Evolutionary conservation across 768 basidiomycete genomes (phyloP).

Genomic region (Tulasnella sp.): DNA sequence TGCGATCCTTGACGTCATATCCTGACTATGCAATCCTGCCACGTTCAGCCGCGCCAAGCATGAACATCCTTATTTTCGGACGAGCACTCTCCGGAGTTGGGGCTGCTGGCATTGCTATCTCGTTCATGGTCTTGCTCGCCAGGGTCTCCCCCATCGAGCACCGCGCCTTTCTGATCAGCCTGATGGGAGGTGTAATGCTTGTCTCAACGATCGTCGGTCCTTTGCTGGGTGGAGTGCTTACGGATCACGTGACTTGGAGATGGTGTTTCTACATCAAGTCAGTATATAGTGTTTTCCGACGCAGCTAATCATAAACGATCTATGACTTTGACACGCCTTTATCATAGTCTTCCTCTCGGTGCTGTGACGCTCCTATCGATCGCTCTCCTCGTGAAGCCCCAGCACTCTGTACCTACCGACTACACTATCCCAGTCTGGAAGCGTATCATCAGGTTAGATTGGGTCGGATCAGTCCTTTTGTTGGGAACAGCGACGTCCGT

Average conservation of each 20-base stretch:
- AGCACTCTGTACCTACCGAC: slow-evolving; percentile 18
- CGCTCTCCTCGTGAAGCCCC: slow-evolving; percentile 25
- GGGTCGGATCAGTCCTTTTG: slow-evolving; percentile 28
- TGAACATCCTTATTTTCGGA: not conserved
- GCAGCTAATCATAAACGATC: no score
- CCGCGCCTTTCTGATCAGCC: no score
- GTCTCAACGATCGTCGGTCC: slow-evolving; percentile 16
- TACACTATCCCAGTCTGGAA: slow-evolving; percentile 16
- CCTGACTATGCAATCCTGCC: no score
- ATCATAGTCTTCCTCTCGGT: slow-evolving; percentile 26
- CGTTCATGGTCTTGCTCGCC: slow-evolving; percentile 18
- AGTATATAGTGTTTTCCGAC: not conserved
- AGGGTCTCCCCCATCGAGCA: not conserved
- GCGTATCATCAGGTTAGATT: slow-evolving; percentile 26
- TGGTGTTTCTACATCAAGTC: slow-evolving; percentile 27
- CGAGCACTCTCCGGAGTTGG: not conserved
- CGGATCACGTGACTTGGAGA: slow-evolving; percentile 30
- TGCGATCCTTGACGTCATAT: no score
- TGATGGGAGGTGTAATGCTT: not conserved
- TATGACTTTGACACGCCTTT: not conserved
- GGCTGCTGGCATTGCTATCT: slow-evolving; percentile 18
- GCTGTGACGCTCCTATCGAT: slow-evolving; percentile 27
- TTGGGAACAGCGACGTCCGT: slow-evolving; percentile 28
- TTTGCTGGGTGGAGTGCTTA: slow-evolving; percentile 28
- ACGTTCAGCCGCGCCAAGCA: not conserved